Base-by-base conservation (phyloP, 2,329 filamentous ascomycete species). In the Fusarium citri region DNA sequence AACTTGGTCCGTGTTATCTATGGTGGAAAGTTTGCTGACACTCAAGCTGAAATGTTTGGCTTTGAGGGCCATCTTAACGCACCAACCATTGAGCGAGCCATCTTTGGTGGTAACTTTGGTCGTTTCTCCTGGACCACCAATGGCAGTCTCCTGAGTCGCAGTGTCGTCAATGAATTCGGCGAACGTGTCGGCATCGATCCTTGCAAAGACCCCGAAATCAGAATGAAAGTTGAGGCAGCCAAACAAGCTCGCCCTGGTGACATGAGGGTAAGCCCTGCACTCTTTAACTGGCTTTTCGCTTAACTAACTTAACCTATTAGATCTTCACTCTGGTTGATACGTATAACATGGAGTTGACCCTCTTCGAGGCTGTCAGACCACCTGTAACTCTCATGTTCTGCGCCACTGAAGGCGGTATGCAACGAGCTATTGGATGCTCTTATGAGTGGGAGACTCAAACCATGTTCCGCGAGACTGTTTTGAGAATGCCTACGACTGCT, bases 301-400 rank as follows among this genome's bases (percentile, higher is more conserved):
- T 45, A 12, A 28, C 69, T 71, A 28, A 72, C 46, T n/a, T 37
- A 37, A n/a, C 12, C 22, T 23, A 6, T 3, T 47, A 76, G 71
- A 69, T 79, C 28, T 81, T 81, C 37, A 81, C 79, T 3, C 74
- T 81, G 16, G 76, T 80, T 0, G 79, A 81, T 37, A 80, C 78
- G 2, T 77, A 76, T 61, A 78, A 76, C 67, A 78, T 81, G 78
- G 62, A 76, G 42, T 50, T 77, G 34, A 80, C 77, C 7, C 61
- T 80, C 5, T 80, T 81, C 23, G 72, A 79, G 41, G 78, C 79
- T 3, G 74, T 70, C 25, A 55, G 71, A 16, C 74, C 74, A 8
- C 74, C 74, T 0, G 67, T 61, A 5, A 72, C 73, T 18, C 69
- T 76, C 51, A 74, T 76, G 72, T 74, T 76, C 59, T 76, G 74